Evolutionary conservation across 2,329 filamentous ascomycete species (phyloP).

Genomic region (Rhynchosporium agropyri): DNA sequence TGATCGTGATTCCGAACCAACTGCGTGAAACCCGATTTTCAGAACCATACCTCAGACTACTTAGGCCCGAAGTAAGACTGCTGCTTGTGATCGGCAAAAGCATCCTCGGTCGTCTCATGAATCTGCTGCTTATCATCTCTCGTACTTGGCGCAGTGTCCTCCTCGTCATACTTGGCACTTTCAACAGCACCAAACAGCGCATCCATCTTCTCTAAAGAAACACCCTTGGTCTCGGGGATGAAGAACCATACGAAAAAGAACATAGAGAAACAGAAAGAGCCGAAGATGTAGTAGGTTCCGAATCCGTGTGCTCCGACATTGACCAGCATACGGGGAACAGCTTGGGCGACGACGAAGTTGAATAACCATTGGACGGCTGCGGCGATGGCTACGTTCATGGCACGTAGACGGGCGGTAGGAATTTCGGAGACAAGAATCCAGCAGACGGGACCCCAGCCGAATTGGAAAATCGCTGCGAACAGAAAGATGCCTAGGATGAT

Average conservation of each 20-base stretch:
- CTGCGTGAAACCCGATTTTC: not conserved
- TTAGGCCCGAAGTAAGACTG: slow-evolving; percentile 5
- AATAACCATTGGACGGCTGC: slow-evolving; percentile 74
- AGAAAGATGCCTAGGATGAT: slow-evolving; percentile 57
- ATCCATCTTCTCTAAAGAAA: slow-evolving; percentile 55
- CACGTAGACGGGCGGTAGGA: slow-evolving; percentile 65
- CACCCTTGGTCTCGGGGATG: slow-evolving; percentile 70
- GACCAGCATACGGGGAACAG: slow-evolving; percentile 69
- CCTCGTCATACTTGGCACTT: slow-evolving; percentile 7
- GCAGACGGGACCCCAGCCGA: slow-evolving; percentile 69
- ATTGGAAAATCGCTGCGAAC: slow-evolving; percentile 72
- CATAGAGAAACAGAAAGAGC: slow-evolving; percentile 66
- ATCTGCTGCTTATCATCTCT: not conserved
- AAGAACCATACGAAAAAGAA: slow-evolving; percentile 43
- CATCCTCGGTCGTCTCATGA: slow-evolving; percentile 39
- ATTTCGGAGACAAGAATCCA: slow-evolving; percentile 75
- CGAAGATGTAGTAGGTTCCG: slow-evolving; percentile 71
- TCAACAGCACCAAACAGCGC: slow-evolving; percentile 24
- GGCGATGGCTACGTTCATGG: slow-evolving; percentile 68
- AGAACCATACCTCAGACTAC: not conserved
- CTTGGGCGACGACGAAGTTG: slow-evolving; percentile 71
- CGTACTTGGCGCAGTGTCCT: slow-evolving; percentile 1
- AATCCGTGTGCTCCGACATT: slow-evolving; percentile 50
- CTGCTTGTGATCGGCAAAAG: slow-evolving; percentile 27
- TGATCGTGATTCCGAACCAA: not conserved